Conservation (phyloP, 1,284 basidiomycete species). For the Boletellus dicymbophilus region DNA sequence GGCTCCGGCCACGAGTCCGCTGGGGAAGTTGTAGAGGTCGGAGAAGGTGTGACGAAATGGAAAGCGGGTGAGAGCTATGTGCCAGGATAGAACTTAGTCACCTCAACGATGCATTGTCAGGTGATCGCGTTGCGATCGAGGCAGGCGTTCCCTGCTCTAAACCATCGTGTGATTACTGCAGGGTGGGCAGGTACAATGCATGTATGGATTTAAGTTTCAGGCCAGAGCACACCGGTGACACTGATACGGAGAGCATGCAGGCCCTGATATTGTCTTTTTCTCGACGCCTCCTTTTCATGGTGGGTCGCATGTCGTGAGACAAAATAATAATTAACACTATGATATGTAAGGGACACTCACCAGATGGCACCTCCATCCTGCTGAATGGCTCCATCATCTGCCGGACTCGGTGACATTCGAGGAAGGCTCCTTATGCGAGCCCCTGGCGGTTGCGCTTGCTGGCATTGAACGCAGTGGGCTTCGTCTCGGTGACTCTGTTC, state of each 20-base stretch:
- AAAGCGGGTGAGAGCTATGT: constrained; percentile 42
- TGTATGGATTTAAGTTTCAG: constrained; percentile 32
- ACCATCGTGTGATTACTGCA: constrained; percentile 57
- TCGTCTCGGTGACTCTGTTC: constrained; percentile 57
- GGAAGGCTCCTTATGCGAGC: constrained; percentile 65
- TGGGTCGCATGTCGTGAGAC: constrained; percentile 16
- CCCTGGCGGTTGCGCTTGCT: constrained; percentile 61
- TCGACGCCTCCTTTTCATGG: constrained; percentile 68
- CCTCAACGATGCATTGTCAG: constrained; percentile 24
- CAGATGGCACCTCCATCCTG: constrained; percentile 63
- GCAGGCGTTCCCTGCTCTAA: constrained; percentile 63
- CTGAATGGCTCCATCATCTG: constrained; percentile 63
- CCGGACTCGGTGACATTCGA: constrained; percentile 61
- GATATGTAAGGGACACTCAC: constrained; percentile 50
- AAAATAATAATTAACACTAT: neutral
- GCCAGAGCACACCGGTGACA: neutral
- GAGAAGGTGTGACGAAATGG: constrained; percentile 63
- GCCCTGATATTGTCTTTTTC: constrained; percentile 63
- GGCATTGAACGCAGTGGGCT: constrained; percentile 62
- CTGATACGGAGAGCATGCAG: constrained; percentile 21
- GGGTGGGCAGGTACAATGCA: constrained; percentile 61
- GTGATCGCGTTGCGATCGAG: constrained; percentile 67
- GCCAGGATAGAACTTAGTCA: neutral
- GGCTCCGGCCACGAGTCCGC: constrained; percentile 69
- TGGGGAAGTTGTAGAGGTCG: constrained; percentile 60